Percentiles rank a stretch among this genome's conserved stretches.
Evolutionary conservation across 2,329 filamentous ascomycete species (phyloP).

Genomic region (Aureobasidium vineae): DNA sequence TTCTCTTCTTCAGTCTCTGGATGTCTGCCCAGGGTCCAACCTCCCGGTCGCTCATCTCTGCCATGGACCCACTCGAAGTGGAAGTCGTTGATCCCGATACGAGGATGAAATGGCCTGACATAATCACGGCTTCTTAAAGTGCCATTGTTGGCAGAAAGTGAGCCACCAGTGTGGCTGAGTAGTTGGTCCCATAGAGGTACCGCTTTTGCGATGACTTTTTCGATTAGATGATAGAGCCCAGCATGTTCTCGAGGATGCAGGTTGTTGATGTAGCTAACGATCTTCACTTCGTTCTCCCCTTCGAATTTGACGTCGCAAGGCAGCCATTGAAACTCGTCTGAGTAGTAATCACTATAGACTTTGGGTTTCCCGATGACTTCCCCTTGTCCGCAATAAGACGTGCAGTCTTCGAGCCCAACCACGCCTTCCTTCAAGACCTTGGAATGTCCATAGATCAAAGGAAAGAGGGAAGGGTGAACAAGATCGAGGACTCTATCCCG

Average conservation of each 20-base stretch:
- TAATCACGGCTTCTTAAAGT: neutral
- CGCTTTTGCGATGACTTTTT: slow-evolving; percentile 32
- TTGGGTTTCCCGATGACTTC: slow-evolving; percentile 28
- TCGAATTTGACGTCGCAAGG: slow-evolving; percentile 34
- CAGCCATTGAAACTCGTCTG: slow-evolving; percentile 35
- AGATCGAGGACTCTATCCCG: slow-evolving; percentile 59
- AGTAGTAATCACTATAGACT: slow-evolving; percentile 23
- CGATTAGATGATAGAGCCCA: slow-evolving; percentile 32
- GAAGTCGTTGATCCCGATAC: neutral
- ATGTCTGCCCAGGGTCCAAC: neutral
- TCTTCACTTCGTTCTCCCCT: slow-evolving; percentile 27
- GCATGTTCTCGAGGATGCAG: slow-evolving; percentile 32
- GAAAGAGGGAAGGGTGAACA: slow-evolving; percentile 63
- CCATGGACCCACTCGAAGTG: neutral
- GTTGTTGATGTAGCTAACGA: slow-evolving; percentile 38
- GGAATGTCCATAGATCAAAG: slow-evolving; percentile 55
- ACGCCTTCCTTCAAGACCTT: slow-evolving; percentile 41
- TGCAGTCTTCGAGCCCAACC: slow-evolving; percentile 37
- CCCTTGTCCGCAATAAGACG: slow-evolving; percentile 35
- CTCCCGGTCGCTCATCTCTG: neutral
- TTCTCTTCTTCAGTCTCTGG: neutral
- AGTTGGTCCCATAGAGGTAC: slow-evolving; percentile 35
- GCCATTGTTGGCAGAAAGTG: neutral
- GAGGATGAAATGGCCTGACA: neutral
- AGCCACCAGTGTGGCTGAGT: neutral